These are phyloP conservation scores for Elaphomyces granulatus DNA, from an alignment of 495 filamentous ascomycete genomes.

Conservation along the genomic window DNA sequence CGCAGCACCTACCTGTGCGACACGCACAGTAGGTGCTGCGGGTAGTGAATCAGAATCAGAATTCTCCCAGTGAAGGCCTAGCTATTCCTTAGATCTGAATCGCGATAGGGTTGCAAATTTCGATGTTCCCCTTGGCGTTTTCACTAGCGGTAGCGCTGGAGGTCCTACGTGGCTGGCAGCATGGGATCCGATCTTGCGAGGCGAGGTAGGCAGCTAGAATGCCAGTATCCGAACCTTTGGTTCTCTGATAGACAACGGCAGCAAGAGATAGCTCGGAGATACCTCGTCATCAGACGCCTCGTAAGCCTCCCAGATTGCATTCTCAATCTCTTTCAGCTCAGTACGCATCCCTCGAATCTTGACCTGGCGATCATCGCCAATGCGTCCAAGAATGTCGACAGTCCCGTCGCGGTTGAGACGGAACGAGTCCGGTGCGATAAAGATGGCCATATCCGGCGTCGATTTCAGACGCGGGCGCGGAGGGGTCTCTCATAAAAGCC, in stretches of 20 bases:
- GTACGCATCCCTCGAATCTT: conserved; percentile 39
- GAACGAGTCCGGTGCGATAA: conserved; percentile 29
- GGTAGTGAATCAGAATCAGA: no score
- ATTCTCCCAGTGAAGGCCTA: no score
- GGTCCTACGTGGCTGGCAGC: no score
- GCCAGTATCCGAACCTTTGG: background rate
- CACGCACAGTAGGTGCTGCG: no score
- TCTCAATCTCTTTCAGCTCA: conserved; percentile 35
- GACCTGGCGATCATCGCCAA: conserved; percentile 30
- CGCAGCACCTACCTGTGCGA: no score
- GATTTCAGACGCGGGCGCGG: conserved; percentile 4
- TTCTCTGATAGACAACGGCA: conserved; percentile 20
- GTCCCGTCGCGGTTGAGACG: conserved; percentile 10
- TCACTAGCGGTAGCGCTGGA: conserved; percentile 17
- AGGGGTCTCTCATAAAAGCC: conserved; percentile 24
- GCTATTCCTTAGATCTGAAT: no score
- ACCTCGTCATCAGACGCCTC: conserved; percentile 10
- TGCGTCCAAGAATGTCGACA: conserved; percentile 24
- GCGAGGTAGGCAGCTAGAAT: background rate
- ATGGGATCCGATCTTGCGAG: background rate
- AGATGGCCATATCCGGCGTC: conserved; percentile 5
- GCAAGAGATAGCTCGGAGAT: conserved; percentile 8
- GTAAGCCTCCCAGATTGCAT: conserved; percentile 12
- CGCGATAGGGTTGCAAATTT: no score
- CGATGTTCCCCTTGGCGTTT: conserved; percentile 10